These are phyloP conservation scores for Pistacia atlantica DNA, from an alignment of 345 rosid species.

Conservation along the genomic window DNA sequence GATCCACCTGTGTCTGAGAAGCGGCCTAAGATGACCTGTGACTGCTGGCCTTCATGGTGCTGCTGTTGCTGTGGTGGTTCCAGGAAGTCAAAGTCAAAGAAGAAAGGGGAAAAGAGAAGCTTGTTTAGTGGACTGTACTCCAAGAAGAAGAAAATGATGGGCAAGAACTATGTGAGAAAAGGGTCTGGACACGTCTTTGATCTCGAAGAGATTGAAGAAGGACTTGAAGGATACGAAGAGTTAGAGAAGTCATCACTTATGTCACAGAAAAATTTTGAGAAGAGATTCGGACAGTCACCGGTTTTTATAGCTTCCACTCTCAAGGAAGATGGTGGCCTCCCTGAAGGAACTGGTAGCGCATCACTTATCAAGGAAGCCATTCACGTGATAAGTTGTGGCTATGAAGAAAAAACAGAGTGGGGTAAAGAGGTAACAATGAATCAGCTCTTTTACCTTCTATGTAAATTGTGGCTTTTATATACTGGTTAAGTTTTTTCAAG, in stretches of 20 bases:
- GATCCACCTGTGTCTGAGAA: slow-evolving; percentile 90
- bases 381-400: slow-evolving; percentile 92
- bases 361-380: slow-evolving; percentile 90
- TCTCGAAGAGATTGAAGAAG: slow-evolving; percentile 98
- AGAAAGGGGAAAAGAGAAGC: slow-evolving; percentile 60
- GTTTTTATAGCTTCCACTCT: slow-evolving; percentile 89
- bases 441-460: not conserved
- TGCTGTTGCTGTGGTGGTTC: slow-evolving; percentile 93
- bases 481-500: not conserved
- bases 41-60: slow-evolving; percentile 96
- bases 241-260: slow-evolving; percentile 87
- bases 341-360: slow-evolving; percentile 78
- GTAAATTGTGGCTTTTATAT: not conserved
- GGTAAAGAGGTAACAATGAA: slow-evolving; percentile 78
- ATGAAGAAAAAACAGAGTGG: slow-evolving; percentile 98
- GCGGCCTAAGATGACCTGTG: slow-evolving; percentile 95
- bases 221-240: slow-evolving; percentile 94
- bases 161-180: slow-evolving; percentile 68
- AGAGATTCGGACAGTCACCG: slow-evolving; percentile 91
- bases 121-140: slow-evolving; percentile 51
- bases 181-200: slow-evolving; percentile 58
- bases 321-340: slow-evolving; percentile 94
- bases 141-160: slow-evolving; percentile 72
- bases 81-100: slow-evolving; percentile 74
- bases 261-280: slow-evolving; percentile 96